Evolutionary conservation across 2,329 filamentous ascomycete genomes (phyloP), one percentile per base, ranked within the genome.

Genomic region (Dactylonectria estremocensis): DNA sequence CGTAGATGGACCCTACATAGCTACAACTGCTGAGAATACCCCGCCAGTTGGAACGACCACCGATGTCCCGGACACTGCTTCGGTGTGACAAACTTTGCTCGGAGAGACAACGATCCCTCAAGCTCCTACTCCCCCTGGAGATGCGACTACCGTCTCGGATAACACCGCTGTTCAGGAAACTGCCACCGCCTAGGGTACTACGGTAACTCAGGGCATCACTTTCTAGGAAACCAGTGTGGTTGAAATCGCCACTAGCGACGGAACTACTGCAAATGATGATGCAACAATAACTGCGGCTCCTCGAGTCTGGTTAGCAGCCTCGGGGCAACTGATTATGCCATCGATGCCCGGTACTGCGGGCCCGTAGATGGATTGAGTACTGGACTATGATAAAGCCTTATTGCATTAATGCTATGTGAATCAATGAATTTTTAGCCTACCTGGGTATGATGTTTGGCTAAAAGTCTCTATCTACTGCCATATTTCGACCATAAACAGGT

Each of bases 301-400:
- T n/a, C n/a, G n/a, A n/a, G n/a, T n/a, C n/a, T n/a, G n/a, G n/a
- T 66, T 16, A 55, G 43, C 33, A 45, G 52, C 11, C n/a, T 58
- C 8, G 64, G 46, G 18, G 64, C 58, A 2, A 66, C 58, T 3
- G 45, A 45, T 13, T 45, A 31, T 3, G 64, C 64, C 8, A 33
- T 54, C 14, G 20, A 55, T 13, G 48, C n/a, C 56, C 31, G 58
- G 50, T 2, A 49, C 67, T 22, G 58, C 35, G 22, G 46, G 46
- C 46, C 46, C 24, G 20, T 24, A 49, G 20, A 5, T 49, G 46
- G 22, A 49, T 28, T 49, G 28, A 49, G 20, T 22, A 6, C 20
- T 22, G 1, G 13, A 24, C 20, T 49, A 8, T 24, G 2, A 49
- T 20, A 16, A 2, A 20, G 20, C 22, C 14, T 22, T 14, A 5